Percentiles rank a stretch among this genome's conserved stretches.
phyloP scores from a whole-genome alignment of 148 eudicot species.

The Dianthus caryophyllus region DNA sequence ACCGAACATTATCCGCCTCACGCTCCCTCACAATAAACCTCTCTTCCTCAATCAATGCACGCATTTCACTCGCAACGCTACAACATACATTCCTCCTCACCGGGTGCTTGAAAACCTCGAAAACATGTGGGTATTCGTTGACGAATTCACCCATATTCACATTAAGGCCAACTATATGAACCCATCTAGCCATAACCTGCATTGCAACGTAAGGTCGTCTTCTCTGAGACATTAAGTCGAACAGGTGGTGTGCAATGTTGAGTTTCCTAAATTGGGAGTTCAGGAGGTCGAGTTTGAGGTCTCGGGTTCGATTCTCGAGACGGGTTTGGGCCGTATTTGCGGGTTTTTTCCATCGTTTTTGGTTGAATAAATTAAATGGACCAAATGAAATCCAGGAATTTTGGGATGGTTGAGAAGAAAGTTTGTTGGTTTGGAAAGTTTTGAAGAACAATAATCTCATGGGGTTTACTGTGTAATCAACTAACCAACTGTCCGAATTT shows the following conservation, averaged over 20 bases:
- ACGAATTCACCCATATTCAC: constrained; percentile 42
- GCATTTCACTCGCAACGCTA: constrained; percentile 36
- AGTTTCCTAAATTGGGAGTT: constrained; percentile 35
- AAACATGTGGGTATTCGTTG: constrained; percentile 54
- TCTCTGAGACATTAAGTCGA: constrained; percentile 48
- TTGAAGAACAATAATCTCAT: constrained; percentile 25
- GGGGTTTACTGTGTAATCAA: neutral
- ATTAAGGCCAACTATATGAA: constrained; percentile 43
- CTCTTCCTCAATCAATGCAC: constrained; percentile 44
- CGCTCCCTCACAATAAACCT: constrained; percentile 19
- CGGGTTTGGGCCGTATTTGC: constrained; percentile 70
- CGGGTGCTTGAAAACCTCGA: constrained; percentile 68
- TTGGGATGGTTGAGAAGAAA: constrained; percentile 7
- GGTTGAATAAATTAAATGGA: constrained; percentile 50
- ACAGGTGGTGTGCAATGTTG: constrained; percentile 46
- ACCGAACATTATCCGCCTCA: constrained; percentile 48
- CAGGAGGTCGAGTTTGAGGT: constrained; percentile 53
- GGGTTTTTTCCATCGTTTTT: constrained; percentile 62
- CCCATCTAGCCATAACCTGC: constrained; percentile 63
- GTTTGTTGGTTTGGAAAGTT: constrained; percentile 3
- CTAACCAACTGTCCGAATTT: neutral
- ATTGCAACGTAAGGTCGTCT: constrained; percentile 56
- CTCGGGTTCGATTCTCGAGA: constrained; percentile 56
- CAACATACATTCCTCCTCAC: constrained; percentile 53
- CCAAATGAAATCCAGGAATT: constrained; percentile 32